Percentiles rank a stretch among this genome's conserved stretches.
Conservation (phyloP, 2,329 filamentous ascomycete species). For the Pseudogymnoascus sp. region DNA sequence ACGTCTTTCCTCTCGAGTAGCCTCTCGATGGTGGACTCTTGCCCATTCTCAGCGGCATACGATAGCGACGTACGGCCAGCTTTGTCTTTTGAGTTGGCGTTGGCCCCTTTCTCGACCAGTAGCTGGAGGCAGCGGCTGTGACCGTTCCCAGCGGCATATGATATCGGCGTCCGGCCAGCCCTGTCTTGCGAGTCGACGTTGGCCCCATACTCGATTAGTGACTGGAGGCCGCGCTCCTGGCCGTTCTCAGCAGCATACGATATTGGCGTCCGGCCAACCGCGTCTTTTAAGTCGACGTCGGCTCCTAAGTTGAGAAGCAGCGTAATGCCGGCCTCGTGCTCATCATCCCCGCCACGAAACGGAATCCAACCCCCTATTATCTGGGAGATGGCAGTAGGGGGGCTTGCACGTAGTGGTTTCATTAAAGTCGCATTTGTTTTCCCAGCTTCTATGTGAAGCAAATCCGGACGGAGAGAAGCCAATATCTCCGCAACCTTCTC, state of each 20-base stretch:
- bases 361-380: too few relatives aligned
- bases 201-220: slow-evolving; percentile 7
- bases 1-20: too few relatives aligned
- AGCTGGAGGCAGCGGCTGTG: background rate
- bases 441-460: background rate
- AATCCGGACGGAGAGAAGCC: background rate
- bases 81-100: background rate
- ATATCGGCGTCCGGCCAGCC: background rate
- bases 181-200: background rate
- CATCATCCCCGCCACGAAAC: too few relatives aligned
- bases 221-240: background rate
- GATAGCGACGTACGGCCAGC: slow-evolving; percentile 27
- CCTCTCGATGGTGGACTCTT: too few relatives aligned
- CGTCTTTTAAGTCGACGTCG: background rate
- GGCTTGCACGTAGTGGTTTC: too few relatives aligned
- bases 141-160: background rate
- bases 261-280: slow-evolving; percentile 27
- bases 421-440: background rate
- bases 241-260: background rate
- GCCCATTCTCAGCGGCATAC: background rate
- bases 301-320: background rate
- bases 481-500: background rate
- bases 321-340: background rate
- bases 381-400: too few relatives aligned
- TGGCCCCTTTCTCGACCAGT: background rate